Evolutionary conservation across 805 yeast genomes (phyloP), one percentile per base, ranked within the genome.

Genomic region (Yamadazyma ubonensis): DNA sequence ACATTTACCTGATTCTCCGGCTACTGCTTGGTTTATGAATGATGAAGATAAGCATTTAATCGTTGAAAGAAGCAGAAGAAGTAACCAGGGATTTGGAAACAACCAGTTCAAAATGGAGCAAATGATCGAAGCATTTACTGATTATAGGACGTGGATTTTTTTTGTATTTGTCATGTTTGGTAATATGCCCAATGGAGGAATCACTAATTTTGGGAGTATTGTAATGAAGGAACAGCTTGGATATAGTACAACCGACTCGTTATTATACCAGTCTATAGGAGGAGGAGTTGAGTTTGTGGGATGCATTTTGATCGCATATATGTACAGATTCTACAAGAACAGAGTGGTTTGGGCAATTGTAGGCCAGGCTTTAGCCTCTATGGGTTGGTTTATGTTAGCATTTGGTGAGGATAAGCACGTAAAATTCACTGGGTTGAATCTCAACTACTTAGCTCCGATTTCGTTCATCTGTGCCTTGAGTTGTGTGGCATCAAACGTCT

Each of bases 241-340:
- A 2, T 62, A 43, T 45, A 31, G 55, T 3, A 37, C 65, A 31
- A 55, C 54, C 29, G 49, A 65, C 20, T 55, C 77, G 1, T 55
- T 76, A 22, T 52, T 76, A 19, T 67, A 73, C 65, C 65, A 62
- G 17, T 59, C 70, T 58, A 76, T 78, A 4, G 46, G 57, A 6
- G 81, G 81, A 28, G 76, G 73, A 2, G 71, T 73, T 9, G 78
- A 70, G 44, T 50, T 66, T 17, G 61, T 60, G 17, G 73, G 71
- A 1, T 60, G 65, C 47, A 52, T 59, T 35, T 42, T 58, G 5
- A 59, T 65, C 33, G 62, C 61, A 15, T 49, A 47, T 35, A 45
- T 48, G 34, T 53, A 58, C 26, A 44, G 52, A 16, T 59, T 46
- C 38, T 46, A 54, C 43, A 52, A 53, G 25, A 57, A 63, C 44